Percentiles rank a stretch among this genome's conserved stretches.
Evolutionary conservation across 176 grass and related monocot genomes (phyloP).

Genomic region (Carex pumila): DNA sequence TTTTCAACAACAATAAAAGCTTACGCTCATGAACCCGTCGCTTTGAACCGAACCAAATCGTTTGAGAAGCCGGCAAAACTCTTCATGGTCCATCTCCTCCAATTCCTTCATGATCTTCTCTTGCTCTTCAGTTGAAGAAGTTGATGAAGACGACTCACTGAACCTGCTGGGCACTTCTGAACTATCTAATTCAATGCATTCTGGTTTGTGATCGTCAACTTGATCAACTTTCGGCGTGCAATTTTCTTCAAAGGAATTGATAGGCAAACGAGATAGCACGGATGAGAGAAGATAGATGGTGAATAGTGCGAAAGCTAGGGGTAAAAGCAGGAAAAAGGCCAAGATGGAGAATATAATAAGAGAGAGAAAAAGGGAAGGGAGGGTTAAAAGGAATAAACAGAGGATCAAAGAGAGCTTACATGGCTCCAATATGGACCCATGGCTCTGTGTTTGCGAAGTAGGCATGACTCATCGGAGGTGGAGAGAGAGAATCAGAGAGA

Average conservation of each 20-base stretch:
- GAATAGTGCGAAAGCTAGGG: not conserved
- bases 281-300: not conserved
- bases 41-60: not conserved
- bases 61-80: not conserved
- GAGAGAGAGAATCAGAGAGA: not conserved
- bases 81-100: not conserved
- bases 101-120: slow-evolving; percentile 7
- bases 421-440: slow-evolving; percentile 10
- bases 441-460: not conserved
- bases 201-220: not conserved
- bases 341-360: slow-evolving; percentile 21
- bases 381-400: slow-evolving; percentile 2
- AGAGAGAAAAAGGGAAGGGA: slow-evolving; percentile 21
- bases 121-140: not conserved
- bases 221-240: not conserved
- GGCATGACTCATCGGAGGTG: not conserved
- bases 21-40: slow-evolving; percentile 26
- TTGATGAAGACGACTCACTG: slow-evolving; percentile 5
- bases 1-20: not conserved
- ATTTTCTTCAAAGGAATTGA: not conserved
- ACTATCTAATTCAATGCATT: slow-evolving; percentile 18
- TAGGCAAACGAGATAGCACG: not conserved
- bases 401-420: slow-evolving; percentile 14
- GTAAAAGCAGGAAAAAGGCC: slow-evolving; percentile 17
- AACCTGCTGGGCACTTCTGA: not conserved